These are phyloP conservation scores for Taxillus chinensis DNA, from an alignment of 164 flowering plant genomes.

Conservation along the genomic window DNA sequence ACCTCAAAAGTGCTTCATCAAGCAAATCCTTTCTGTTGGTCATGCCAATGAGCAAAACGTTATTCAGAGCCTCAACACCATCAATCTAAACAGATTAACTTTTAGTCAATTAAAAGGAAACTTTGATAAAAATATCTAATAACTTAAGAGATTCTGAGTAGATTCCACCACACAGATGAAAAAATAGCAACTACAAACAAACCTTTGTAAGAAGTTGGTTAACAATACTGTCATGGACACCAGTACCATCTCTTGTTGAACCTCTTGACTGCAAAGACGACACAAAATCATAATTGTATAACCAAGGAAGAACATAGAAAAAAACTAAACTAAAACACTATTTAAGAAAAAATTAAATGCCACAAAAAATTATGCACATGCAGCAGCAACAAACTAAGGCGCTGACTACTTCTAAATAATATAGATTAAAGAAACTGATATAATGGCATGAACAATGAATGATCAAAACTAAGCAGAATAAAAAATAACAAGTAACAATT, in stretches of 20 bases:
- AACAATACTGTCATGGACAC: conserved; percentile 71
- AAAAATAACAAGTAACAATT: background rate
- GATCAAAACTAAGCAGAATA: background rate
- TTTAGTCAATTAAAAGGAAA: conserved; percentile 5
- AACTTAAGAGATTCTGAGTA: no score
- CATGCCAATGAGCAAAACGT: conserved; percentile 98
- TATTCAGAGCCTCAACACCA: conserved; percentile 92
- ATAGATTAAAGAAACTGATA: background rate
- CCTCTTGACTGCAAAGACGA: conserved; percentile 51
- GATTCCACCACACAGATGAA: background rate
- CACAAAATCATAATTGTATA: conserved; percentile 1
- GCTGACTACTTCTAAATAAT: background rate
- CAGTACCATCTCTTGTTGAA: conserved; percentile 74
- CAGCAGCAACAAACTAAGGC: no score
- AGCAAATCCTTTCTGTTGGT: conserved; percentile 95
- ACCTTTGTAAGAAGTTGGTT: conserved; percentile 75
- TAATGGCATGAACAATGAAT: background rate
- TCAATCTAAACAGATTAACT: conserved; percentile 53
- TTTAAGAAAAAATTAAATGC: background rate
- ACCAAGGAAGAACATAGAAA: no score
- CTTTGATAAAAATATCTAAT: background rate
- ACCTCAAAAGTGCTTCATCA: conserved; percentile 97
- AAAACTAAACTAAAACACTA: background rate
- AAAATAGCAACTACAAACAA: conserved; percentile 8
- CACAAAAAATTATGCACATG: no score